A percentile compares a stretch with the other conserved stretches of the same genome.
Evolutionary conservation across 2,329 filamentous ascomycete genomes (phyloP).

Genomic region (Dothideomycetes sp.): DNA sequence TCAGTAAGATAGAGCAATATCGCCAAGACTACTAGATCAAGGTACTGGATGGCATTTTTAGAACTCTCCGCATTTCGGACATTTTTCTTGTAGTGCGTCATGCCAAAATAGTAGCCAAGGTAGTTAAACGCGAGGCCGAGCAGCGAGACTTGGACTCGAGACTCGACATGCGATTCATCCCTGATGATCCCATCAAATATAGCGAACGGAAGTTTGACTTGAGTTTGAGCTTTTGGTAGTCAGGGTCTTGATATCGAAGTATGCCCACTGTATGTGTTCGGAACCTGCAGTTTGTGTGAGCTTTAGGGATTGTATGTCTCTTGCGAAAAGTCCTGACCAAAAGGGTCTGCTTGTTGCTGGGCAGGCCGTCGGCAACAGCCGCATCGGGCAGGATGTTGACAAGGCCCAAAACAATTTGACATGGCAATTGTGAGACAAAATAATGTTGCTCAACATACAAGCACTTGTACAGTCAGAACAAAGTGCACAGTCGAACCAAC

Average conservation of each 20-base stretch:
- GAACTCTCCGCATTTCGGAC: slow-evolving; percentile 10
- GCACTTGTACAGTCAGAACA: not conserved
- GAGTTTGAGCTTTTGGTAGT: slow-evolving; percentile 10
- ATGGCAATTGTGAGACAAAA: slow-evolving; percentile 1
- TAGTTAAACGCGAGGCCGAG: slow-evolving; percentile 5
- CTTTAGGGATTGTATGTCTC: too few relatives aligned
- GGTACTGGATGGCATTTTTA: slow-evolving; percentile 10
- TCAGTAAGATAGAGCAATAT: not conserved
- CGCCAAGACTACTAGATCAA: slow-evolving; percentile 8
- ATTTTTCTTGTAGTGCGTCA: slow-evolving; percentile 3
- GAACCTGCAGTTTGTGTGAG: too few relatives aligned
- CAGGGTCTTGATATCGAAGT: too few relatives aligned
- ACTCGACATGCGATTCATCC: too few relatives aligned
- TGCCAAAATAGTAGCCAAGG: not conserved
- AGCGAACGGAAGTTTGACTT: slow-evolving; percentile 4
- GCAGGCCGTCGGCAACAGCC: slow-evolving; percentile 8
- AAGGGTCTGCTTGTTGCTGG: too few relatives aligned
- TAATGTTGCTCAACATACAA: slow-evolving; percentile 1
- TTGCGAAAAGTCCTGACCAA: too few relatives aligned
- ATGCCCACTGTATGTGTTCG: too few relatives aligned
- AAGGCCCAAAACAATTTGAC: slow-evolving; percentile 6
- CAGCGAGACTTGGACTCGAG: slow-evolving; percentile 8
- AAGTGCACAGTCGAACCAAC: not conserved
- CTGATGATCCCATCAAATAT: slow-evolving; percentile 1
- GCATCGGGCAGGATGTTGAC: slow-evolving; percentile 5